Evolutionary conservation across 805 yeast species (phyloP).

Genomic region (Kuraishia molischiana): DNA sequence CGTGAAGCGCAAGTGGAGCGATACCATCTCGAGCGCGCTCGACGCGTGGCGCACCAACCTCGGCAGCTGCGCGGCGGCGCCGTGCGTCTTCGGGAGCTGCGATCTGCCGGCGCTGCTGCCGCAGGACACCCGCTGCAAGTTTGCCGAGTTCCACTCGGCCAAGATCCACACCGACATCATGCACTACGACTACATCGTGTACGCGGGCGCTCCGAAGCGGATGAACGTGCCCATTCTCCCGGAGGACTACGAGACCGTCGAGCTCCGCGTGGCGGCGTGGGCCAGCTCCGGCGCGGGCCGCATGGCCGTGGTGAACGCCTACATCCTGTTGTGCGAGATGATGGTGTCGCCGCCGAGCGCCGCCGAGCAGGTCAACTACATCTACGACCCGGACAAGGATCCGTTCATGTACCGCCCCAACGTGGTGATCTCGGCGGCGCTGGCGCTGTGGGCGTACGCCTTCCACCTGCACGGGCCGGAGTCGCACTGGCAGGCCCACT

Average conservation of each 20-base stretch:
- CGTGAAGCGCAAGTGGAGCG: slow-evolving; percentile 45
- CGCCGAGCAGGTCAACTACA: slow-evolving; percentile 17
- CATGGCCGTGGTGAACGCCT: slow-evolving; percentile 43
- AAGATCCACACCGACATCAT: slow-evolving; percentile 54
- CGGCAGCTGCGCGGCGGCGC: slow-evolving; percentile 9
- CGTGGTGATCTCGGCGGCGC: slow-evolving; percentile 24
- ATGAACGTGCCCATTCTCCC: slow-evolving; percentile 49
- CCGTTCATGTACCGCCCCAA: slow-evolving; percentile 23
- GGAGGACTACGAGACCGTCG: slow-evolving; percentile 40
- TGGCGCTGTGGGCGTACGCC: slow-evolving; percentile 40
- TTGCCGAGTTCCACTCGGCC: slow-evolving; percentile 59
- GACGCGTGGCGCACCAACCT: slow-evolving; percentile 48
- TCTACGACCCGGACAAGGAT: slow-evolving; percentile 25
- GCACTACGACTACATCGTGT: slow-evolving; percentile 66
- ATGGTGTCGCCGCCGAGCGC: slow-evolving; percentile 25
- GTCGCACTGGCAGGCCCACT: slow-evolving; percentile 8
- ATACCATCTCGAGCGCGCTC: slow-evolving; percentile 47
- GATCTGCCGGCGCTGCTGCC: neutral
- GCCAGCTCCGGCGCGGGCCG: slow-evolving; percentile 32
- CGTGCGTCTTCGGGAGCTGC: neutral
- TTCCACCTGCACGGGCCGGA: slow-evolving; percentile 42
- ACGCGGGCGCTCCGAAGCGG: slow-evolving; percentile 68
- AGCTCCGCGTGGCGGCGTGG: slow-evolving; percentile 38
- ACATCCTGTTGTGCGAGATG: slow-evolving; percentile 46
- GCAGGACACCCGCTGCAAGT: slow-evolving; percentile 34